phyloP scores from a whole-genome alignment of 2,329 filamentous ascomycete genomes.

The Dactylellina haptotyla region DNA sequence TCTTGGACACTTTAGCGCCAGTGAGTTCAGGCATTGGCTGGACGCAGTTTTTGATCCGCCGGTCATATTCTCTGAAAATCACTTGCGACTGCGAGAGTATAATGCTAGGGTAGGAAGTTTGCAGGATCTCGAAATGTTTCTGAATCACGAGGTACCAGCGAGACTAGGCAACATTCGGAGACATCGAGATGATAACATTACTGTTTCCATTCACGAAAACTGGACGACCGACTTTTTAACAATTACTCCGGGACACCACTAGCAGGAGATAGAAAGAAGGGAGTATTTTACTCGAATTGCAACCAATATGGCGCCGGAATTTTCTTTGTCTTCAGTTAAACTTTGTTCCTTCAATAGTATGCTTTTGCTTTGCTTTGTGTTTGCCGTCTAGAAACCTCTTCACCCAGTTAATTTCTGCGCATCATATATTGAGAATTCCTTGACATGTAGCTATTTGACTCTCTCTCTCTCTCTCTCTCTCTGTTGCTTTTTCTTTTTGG shows the following conservation, averaged over 20 bases:
- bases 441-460: neutral
- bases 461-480: neutral
- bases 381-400: too few species aligned
- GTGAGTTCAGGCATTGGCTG: conserved; percentile 32
- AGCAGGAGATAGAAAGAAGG: neutral
- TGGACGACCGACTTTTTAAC: conserved; percentile 25
- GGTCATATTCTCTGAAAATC: conserved; percentile 33
- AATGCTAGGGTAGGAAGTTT: conserved; percentile 26
- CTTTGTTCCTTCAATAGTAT: too few species aligned
- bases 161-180: conserved; percentile 3
- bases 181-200: conserved; percentile 18
- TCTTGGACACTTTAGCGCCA: conserved; percentile 33
- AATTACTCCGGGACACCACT: conserved; percentile 31
- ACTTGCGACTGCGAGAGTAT: conserved; percentile 32
- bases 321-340: too few species aligned
- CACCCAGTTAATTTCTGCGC: too few species aligned
- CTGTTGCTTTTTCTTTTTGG: neutral
- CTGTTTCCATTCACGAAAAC: conserved; percentile 41
- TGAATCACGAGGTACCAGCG: conserved; percentile 27
- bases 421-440: too few species aligned
- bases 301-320: neutral
- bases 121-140: conserved; percentile 40
- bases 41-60: conserved; percentile 32
- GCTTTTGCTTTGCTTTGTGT: too few species aligned
- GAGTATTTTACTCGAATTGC: too few species aligned